These are phyloP conservation scores for Penicillium dipodomyicola DNA, from an alignment of 495 filamentous ascomycete species.

Conservation along the genomic window DNA sequence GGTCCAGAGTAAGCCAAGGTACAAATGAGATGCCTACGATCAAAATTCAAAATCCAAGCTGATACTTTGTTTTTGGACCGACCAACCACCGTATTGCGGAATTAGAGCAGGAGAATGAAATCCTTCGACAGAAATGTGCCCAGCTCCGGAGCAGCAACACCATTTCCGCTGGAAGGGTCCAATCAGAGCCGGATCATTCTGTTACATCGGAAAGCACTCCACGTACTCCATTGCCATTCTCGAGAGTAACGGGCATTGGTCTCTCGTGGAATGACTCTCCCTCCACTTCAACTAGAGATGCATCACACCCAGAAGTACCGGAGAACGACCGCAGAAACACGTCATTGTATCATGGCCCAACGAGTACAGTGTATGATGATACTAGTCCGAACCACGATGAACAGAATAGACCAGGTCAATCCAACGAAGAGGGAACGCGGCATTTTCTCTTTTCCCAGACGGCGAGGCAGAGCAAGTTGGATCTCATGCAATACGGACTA, in stretches of 20 bases:
- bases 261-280: conserved; percentile 15
- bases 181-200: conserved; percentile 6
- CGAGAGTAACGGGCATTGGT: conserved; percentile 5
- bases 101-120: conserved; percentile 30
- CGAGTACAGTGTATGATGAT: conserved; percentile 33
- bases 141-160: conserved; percentile 3
- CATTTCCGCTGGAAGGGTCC: not conserved
- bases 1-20: conserved; percentile 27
- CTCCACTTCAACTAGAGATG: conserved; percentile 10
- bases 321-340: conserved; percentile 21
- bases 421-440: conserved; percentile 21
- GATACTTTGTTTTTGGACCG: conserved; percentile 14
- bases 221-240: conserved; percentile 1
- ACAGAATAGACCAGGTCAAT: conserved; percentile 9
- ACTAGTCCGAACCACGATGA: conserved; percentile 16
- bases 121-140: conserved; percentile 19
- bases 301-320: conserved; percentile 26
- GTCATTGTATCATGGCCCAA: conserved; percentile 33
- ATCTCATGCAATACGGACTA: not conserved
- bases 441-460: conserved; percentile 30
- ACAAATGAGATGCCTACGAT: not conserved
- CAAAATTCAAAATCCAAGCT: not conserved
- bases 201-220: conserved; percentile 12
- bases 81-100: conserved; percentile 30
- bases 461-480: conserved; percentile 26